Conservation (phyloP, 2,329 filamentous ascomycete genomes). For the Exophiala sp. region DNA sequence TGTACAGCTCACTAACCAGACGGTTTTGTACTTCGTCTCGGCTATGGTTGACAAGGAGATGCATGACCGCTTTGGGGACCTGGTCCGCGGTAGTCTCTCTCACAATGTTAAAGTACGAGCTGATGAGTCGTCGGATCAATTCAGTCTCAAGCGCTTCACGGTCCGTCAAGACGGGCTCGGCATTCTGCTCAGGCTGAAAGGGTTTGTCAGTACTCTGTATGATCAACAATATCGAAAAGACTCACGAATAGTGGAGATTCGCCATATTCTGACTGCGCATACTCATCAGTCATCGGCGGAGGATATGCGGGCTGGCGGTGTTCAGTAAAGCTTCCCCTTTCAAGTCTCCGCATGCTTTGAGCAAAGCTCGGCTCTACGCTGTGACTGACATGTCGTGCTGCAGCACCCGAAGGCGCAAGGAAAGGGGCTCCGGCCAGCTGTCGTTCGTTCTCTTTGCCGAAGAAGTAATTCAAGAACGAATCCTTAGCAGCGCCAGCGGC, state of each 20-base stretch:
- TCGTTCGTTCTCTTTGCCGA: conserved; percentile 81
- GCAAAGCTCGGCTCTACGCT: conserved; percentile 75
- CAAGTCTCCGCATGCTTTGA: conserved; percentile 74
- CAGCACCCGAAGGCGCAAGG: conserved; percentile 38
- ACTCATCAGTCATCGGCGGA: conserved; percentile 39
- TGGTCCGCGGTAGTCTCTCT: conserved; percentile 98
- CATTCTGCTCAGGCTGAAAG: conserved; percentile 41
- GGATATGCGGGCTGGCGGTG: conserved; percentile 44
- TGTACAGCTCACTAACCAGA: conserved; percentile 92
- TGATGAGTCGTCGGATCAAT: conserved; percentile 92
- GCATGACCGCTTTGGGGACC: conserved; percentile 98
- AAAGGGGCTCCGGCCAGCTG: conserved; percentile 46
- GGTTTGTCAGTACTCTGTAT: conserved; percentile 1
- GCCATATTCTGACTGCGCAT: conserved; percentile 37
- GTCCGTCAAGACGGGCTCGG: conserved; percentile 86
- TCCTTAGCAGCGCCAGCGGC: conserved; percentile 65
- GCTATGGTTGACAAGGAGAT: conserved; percentile 95
- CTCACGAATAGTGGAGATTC: conserved; percentile 50
- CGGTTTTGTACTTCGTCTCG: conserved; percentile 98
- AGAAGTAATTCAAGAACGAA: conserved; percentile 98
- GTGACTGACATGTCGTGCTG: conserved; percentile 70
- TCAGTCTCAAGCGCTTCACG: conserved; percentile 97
- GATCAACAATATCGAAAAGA: conserved; percentile 20
- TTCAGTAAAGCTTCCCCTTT: conserved; percentile 32
- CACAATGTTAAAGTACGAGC: conserved; percentile 98